Conservation (phyloP, 805 yeast species). For the Hanseniaspora pseudoguilliermondii region DNA sequence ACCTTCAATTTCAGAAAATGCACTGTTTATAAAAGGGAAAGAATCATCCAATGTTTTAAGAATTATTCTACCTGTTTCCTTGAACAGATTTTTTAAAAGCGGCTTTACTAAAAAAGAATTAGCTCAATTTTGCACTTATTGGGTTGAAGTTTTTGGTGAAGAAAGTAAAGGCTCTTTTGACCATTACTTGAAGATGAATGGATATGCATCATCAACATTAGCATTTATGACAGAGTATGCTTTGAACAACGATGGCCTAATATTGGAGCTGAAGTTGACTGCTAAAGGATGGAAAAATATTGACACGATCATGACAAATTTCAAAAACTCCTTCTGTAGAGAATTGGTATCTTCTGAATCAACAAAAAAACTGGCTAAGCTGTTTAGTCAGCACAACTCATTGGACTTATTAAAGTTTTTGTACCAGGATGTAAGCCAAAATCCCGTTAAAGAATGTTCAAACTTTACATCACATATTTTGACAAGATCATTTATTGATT, state of each 20-base stretch:
- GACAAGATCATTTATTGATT: slow-evolving; percentile 26
- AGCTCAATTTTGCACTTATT: slow-evolving; percentile 28
- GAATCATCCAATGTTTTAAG: slow-evolving; percentile 30
- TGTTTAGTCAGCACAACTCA: slow-evolving; percentile 36
- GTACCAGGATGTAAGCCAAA: slow-evolving; percentile 28
- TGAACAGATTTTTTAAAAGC: background rate
- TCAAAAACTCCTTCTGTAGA: slow-evolving; percentile 23
- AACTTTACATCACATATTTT: slow-evolving; percentile 29
- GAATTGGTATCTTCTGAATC: slow-evolving; percentile 16
- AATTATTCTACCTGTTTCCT: slow-evolving; percentile 34
- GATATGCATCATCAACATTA: slow-evolving; percentile 29
- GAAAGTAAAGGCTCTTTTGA: slow-evolving; percentile 44
- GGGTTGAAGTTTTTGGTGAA: slow-evolving; percentile 53
- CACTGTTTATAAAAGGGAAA: slow-evolving; percentile 31
- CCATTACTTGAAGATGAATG: slow-evolving; percentile 27
- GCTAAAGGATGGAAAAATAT: slow-evolving; percentile 33
- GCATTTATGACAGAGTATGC: slow-evolving; percentile 34
- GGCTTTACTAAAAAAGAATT: slow-evolving; percentile 20
- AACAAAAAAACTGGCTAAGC: slow-evolving; percentile 27
- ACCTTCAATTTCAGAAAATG: slow-evolving; percentile 16
- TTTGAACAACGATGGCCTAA: slow-evolving; percentile 30
- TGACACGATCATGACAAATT: slow-evolving; percentile 24
- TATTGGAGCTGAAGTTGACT: slow-evolving; percentile 41
- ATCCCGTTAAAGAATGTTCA: slow-evolving; percentile 40
- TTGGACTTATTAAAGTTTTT: slow-evolving; percentile 37